These are phyloP conservation scores for Kewa caespitosa DNA, from an alignment of 179 eudicot genomes.

Conservation along the genomic window DNA sequence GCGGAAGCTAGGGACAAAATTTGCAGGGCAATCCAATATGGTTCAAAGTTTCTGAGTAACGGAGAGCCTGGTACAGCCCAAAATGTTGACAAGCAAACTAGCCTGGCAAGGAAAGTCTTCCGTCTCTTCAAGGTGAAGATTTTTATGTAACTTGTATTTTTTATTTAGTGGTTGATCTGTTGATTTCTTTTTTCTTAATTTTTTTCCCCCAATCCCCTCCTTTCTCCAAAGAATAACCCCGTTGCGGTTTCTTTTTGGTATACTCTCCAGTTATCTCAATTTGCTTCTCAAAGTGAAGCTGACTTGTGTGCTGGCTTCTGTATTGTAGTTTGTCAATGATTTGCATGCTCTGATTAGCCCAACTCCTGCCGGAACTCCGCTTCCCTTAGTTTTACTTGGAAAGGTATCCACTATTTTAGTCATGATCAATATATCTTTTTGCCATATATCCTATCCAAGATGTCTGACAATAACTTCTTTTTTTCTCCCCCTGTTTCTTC, in stretches of 20 bases:
- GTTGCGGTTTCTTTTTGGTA: not conserved
- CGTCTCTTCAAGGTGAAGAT: slow-evolving; percentile 85
- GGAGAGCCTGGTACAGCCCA: slow-evolving; percentile 99
- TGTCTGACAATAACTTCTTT: slow-evolving; percentile 12
- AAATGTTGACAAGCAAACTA: slow-evolving; percentile 88
- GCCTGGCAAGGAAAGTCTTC: slow-evolving; percentile 94
- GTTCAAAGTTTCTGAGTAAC: slow-evolving; percentile 89
- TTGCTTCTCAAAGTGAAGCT: slow-evolving; percentile 6
- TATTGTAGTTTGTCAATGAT: slow-evolving; percentile 88
- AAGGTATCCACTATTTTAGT: slow-evolving; percentile 66
- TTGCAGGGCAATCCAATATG: slow-evolving; percentile 98
- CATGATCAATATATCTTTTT: not conserved
- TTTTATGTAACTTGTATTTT: not conserved
- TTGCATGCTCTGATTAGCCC: slow-evolving; percentile 92
- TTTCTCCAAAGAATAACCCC: not conserved
- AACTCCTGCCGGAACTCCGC: slow-evolving; percentile 77
- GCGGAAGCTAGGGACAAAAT: slow-evolving; percentile 99
- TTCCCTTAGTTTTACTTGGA: slow-evolving; percentile 79
- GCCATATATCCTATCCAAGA: not conserved
- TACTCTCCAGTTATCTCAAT: not conserved
- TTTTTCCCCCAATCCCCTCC: too few species aligned
- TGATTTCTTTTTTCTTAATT: not conserved
- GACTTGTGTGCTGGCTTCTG: slow-evolving; percentile 17
- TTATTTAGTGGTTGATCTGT: not conserved
- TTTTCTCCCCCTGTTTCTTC: slow-evolving; percentile 20